phyloP scores from a whole-genome alignment of 768 basidiomycete genomes.

The Lanmaoa rubissima region DNA sequence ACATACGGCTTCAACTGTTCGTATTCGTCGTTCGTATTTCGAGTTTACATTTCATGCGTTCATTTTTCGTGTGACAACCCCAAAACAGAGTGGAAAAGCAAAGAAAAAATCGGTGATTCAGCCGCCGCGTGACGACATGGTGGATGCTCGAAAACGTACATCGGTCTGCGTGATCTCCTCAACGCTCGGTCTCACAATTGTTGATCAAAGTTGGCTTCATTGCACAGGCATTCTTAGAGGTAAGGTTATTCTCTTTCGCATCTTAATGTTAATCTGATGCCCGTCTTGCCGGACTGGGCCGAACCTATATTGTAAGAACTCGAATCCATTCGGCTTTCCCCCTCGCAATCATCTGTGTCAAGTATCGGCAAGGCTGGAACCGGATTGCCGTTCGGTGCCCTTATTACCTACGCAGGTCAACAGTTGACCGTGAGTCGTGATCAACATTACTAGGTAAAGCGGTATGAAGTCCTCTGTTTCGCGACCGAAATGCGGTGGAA shows the following conservation, averaged over 20 bases:
- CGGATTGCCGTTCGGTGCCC: conserved; percentile 25
- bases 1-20: conserved; percentile 30
- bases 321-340: not conserved
- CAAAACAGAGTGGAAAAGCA: not conserved
- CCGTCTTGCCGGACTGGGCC: not conserved
- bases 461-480: conserved; percentile 32
- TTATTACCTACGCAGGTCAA: conserved; percentile 19
- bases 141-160: conserved; percentile 38
- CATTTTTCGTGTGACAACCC: not conserved
- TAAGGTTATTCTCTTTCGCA: not conserved
- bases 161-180: conserved; percentile 56
- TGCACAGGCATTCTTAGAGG: conserved; percentile 28
- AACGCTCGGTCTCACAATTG: conserved; percentile 51
- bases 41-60: not conserved
- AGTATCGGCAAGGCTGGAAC: conserved; percentile 27
- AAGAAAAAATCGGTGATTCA: not conserved
- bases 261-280: not conserved
- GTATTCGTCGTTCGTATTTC: not conserved
- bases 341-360: conserved; percentile 1
- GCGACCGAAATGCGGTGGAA: conserved; percentile 27
- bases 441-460: conserved; percentile 17
- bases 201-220: conserved; percentile 13
- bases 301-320: conserved; percentile 24
- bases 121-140: not conserved
- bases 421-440: conserved; percentile 25